These are phyloP conservation scores for Thraustochytrium striatum DNA, from an alignment of 352 stramenopile species.

Conservation along the genomic window DNA sequence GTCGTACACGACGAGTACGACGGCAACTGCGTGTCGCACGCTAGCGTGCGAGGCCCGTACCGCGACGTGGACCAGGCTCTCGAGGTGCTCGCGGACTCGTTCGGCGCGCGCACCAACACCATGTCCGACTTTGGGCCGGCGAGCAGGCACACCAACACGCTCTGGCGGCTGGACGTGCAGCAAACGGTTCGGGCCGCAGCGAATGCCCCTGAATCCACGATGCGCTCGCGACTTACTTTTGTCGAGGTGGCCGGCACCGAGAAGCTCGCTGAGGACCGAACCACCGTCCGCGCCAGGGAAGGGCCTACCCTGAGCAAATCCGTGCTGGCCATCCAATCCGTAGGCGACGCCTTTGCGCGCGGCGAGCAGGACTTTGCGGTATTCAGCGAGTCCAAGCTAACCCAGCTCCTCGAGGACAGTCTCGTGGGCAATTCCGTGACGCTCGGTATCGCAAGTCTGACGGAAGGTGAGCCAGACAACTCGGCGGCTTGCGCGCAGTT, in stretches of 20 bases:
- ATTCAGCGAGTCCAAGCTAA: slow-evolving; percentile 33
- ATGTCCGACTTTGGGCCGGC: slow-evolving; percentile 45
- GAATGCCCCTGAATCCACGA: neutral
- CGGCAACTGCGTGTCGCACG: slow-evolving; percentile 10
- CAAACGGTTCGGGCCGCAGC: neutral
- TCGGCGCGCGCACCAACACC: neutral
- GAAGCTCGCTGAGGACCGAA: slow-evolving; percentile 31
- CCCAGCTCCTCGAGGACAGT: neutral
- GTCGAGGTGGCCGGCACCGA: slow-evolving; percentile 8
- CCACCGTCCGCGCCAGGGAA: slow-evolving; percentile 16
- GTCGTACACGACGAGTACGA: slow-evolving; percentile 17
- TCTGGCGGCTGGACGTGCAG: slow-evolving; percentile 39
- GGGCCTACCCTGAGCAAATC: slow-evolving; percentile 28
- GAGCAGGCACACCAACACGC: slow-evolving; percentile 11
- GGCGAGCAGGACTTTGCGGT: slow-evolving; percentile 33
- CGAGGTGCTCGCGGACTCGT: slow-evolving; percentile 25
- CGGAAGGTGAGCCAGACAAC: neutral
- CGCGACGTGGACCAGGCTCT: slow-evolving; percentile 5
- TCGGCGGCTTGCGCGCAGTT: slow-evolving; percentile 3
- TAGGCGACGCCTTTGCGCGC: neutral
- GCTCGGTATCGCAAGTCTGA: neutral
- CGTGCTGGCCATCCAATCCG: slow-evolving; percentile 22
- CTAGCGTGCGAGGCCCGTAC: slow-evolving; percentile 13
- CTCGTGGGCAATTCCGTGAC: slow-evolving; percentile 19
- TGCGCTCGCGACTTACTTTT: neutral